Evolutionary conservation across 1,284 basidiomycete genomes (phyloP).

Genomic region (Golubevia sp.): DNA sequence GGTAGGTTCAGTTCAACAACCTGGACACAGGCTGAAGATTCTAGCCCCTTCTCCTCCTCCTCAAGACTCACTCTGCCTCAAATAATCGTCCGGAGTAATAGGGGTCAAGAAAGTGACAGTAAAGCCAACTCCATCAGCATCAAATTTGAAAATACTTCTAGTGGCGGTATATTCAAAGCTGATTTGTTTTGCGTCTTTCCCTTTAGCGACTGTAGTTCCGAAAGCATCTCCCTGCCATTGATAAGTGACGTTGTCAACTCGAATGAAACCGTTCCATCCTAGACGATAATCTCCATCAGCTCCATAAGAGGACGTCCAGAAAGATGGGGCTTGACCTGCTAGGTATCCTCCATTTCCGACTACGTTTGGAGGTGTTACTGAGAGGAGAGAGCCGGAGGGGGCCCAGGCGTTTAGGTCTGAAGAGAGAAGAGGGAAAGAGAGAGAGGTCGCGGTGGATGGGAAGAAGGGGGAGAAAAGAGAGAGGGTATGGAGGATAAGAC

Average conservation of each 20-base stretch:
- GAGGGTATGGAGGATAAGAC: not conserved
- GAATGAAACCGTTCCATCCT: conserved; percentile 45
- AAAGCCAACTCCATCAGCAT: conserved; percentile 44
- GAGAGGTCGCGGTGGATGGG: not conserved
- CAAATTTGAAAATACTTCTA: conserved; percentile 43
- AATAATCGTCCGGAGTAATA: conserved; percentile 47
- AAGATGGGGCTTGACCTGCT: conserved; percentile 37
- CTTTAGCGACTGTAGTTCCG: conserved; percentile 37
- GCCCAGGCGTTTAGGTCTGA: conserved; percentile 44
- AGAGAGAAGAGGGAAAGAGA: not conserved
- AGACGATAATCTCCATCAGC: conserved; percentile 50
- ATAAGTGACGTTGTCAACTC: conserved; percentile 42
- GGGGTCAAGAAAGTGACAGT: conserved; percentile 53
- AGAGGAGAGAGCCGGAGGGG: conserved; percentile 31
- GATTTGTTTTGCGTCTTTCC: conserved; percentile 41
- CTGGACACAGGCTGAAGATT: too few relatives aligned
- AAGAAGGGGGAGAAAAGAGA: not conserved
- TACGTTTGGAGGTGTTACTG: conserved; percentile 38
- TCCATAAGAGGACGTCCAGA: conserved; percentile 53
- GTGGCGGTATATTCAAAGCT: conserved; percentile 46
- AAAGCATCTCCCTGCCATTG: conserved; percentile 55
- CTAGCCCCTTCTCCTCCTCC: too few relatives aligned
- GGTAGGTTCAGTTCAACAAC: too few relatives aligned
- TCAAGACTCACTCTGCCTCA: conserved; percentile 32
- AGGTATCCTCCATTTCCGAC: conserved; percentile 50